A percentile compares a stretch with the other conserved stretches of the same genome.
phyloP scores from a whole-genome alignment of 2,329 filamentous ascomycete species.

The Fusarium bactridioides region DNA sequence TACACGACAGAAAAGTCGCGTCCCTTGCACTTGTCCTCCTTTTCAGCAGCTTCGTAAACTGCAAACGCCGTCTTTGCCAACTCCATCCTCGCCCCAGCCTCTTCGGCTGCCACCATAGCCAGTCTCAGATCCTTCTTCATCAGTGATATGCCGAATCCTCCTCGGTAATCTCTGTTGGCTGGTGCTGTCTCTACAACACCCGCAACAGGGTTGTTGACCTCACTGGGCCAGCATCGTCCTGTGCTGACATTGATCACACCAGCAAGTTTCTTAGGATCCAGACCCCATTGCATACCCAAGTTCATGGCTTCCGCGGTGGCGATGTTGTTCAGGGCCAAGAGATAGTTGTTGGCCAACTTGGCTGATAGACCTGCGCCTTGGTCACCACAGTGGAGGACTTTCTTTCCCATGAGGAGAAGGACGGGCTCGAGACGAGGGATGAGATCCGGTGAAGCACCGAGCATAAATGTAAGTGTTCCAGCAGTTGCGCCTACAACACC shows the following conservation, averaged over 20 bases:
- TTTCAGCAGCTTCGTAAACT: conserved; percentile 73
- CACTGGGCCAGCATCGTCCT: conserved; percentile 94
- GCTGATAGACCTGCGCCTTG: conserved; percentile 88
- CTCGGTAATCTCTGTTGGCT: conserved; percentile 76
- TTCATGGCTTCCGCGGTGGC: conserved; percentile 73
- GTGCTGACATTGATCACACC: conserved; percentile 93
- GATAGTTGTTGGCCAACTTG: conserved; percentile 97
- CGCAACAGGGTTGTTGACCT: conserved; percentile 93
- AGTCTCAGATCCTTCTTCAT: conserved; percentile 84
- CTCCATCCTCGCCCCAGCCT: conserved; percentile 71
- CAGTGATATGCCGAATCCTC: conserved; percentile 78
- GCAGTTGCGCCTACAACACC: conserved; percentile 91
- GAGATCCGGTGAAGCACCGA: conserved; percentile 72
- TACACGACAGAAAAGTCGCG: conserved; percentile 87
- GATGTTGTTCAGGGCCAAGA: conserved; percentile 92
- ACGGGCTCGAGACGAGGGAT: conserved; percentile 72
- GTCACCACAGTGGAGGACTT: conserved; percentile 83
- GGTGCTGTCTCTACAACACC: conserved; percentile 82
- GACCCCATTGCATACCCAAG: conserved; percentile 66
- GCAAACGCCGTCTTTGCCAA: conserved; percentile 68
- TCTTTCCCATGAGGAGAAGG: conserved; percentile 83
- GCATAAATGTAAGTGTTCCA: conserved; percentile 94
- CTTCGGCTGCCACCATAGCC: conserved; percentile 74
- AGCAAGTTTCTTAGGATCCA: conserved; percentile 72
- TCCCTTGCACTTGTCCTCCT: conserved; percentile 67